A percentile compares a stretch with the other conserved stretches of the same genome.
Evolutionary conservation across 257 asterid species (phyloP).

Genomic region (Anisodus tanguticus): DNA sequence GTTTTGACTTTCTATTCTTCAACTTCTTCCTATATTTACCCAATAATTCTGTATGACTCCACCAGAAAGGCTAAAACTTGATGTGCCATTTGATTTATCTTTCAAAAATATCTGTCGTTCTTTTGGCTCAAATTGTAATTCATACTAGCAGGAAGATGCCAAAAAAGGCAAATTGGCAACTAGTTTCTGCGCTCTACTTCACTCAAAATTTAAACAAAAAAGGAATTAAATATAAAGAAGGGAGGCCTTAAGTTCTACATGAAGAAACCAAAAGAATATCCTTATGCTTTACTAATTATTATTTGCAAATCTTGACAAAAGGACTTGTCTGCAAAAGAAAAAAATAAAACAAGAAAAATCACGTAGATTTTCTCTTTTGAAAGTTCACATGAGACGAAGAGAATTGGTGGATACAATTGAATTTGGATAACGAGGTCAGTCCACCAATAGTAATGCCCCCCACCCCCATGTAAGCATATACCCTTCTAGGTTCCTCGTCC

Average conservation of each 20-base stretch:
- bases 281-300: constrained; percentile 29
- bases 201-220: not conserved
- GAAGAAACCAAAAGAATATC: constrained; percentile 55
- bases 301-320: constrained; percentile 26
- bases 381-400: constrained; percentile 54
- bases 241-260: no score
- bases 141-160: not conserved
- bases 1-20: not conserved
- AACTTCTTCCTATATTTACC: not conserved
- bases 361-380: constrained; percentile 31
- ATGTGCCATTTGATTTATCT: not conserved
- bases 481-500: not conserved
- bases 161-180: not conserved
- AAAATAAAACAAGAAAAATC: not conserved
- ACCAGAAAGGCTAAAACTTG: not conserved
- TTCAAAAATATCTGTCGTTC: not conserved
- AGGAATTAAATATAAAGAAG: not conserved
- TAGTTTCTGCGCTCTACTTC: not conserved
- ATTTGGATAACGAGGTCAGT: constrained; percentile 68
- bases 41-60: not conserved
- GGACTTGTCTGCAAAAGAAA: constrained; percentile 36
- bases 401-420: constrained; percentile 68
- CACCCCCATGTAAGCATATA: constrained; percentile 53
- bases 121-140: not conserved
- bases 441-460: constrained; percentile 56